phyloP scores from a whole-genome alignment of 129 eudicot genomes.

The Tagetes erecta region DNA sequence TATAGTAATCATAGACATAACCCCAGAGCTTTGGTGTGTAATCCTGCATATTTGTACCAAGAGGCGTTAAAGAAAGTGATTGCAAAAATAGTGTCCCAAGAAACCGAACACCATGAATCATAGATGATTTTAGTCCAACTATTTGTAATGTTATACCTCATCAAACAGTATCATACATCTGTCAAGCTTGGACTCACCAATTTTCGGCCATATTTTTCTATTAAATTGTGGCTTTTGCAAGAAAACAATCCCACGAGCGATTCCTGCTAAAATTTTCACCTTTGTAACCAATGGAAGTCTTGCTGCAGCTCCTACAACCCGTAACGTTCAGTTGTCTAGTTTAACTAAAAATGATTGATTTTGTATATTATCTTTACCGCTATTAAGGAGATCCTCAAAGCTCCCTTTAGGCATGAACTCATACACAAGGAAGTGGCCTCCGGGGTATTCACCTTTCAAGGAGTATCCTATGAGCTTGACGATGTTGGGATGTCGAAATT shows the following conservation, averaged over 20 bases:
- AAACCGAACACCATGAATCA: not conserved
- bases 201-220: not conserved
- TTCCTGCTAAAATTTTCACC: slow-evolving; percentile 18
- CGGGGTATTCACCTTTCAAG: not conserved
- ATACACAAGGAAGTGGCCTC: not conserved
- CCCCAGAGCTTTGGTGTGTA: slow-evolving; percentile 3
- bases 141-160: not conserved
- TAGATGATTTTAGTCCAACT: too few species aligned
- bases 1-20: not conserved
- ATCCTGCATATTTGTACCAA: not conserved
- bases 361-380: not conserved
- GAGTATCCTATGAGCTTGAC: slow-evolving; percentile 19
- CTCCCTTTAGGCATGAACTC: slow-evolving; percentile 1
- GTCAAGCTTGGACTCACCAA: not conserved
- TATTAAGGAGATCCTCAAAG: slow-evolving; percentile 2
- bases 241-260: slow-evolving; percentile 12
- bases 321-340: not conserved
- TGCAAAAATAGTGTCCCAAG: too few species aligned
- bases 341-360: not conserved
- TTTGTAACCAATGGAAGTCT: slow-evolving; percentile 12
- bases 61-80: too few species aligned
- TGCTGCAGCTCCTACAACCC: slow-evolving; percentile 7
- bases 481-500: slow-evolving; percentile 21
- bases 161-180: slow-evolving; percentile 17
- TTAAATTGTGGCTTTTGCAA: not conserved